Conservation (phyloP, 441 rosid species). For the Omphalea diandra region DNA sequence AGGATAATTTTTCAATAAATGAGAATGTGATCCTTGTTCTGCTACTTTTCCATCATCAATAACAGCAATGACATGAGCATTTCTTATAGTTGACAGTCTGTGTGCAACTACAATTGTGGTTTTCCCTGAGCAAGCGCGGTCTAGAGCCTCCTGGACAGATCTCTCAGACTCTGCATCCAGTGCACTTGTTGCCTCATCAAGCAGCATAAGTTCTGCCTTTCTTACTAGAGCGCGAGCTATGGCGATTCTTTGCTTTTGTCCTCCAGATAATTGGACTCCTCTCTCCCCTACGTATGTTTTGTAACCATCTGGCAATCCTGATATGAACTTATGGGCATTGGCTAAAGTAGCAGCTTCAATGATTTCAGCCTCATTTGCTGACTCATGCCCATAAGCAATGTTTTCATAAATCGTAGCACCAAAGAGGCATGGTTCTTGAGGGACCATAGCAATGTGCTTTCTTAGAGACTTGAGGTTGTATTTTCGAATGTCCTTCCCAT, state of each 20-base stretch:
- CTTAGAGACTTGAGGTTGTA: constrained; percentile 91
- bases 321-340: constrained; percentile 93
- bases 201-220: constrained; percentile 91
- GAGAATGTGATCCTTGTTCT: constrained; percentile 94
- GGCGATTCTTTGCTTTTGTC: constrained; percentile 95
- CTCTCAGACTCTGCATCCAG: constrained; percentile 93
- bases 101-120: constrained; percentile 93
- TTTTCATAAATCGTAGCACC: constrained; percentile 84
- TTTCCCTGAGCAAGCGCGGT: constrained; percentile 84
- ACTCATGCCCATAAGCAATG: constrained; percentile 91
- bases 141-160: constrained; percentile 92
- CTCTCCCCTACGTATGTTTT: constrained; percentile 88
- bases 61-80: constrained; percentile 84
- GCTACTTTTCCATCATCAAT: constrained; percentile 95
- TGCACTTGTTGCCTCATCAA: constrained; percentile 98
- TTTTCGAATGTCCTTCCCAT: constrained; percentile 89
- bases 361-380: constrained; percentile 84
- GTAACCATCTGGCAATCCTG: constrained; percentile 83
- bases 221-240: constrained; percentile 83
- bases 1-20: constrained; percentile 81
- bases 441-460: constrained; percentile 90
- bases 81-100: constrained; percentile 81
- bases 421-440: constrained; percentile 96
- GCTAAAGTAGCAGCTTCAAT: constrained; percentile 91
- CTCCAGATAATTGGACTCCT: constrained; percentile 94